Conservation (phyloP, 768 basidiomycete genomes). For the Boletus tomentosulus region DNA sequence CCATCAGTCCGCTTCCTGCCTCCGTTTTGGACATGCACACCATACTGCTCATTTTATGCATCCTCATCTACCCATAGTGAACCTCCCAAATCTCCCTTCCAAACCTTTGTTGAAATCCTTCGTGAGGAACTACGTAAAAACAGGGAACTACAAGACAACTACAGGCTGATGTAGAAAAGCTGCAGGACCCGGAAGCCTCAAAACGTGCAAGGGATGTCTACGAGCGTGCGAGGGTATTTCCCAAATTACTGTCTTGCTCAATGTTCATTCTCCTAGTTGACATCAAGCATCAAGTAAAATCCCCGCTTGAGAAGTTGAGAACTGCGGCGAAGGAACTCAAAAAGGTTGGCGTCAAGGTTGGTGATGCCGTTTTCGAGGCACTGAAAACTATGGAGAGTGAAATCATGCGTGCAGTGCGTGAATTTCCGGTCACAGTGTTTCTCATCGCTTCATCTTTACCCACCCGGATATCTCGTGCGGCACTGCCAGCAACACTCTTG, state of each 20-base stretch:
- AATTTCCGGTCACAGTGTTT: background rate
- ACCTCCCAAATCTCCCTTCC: conserved; percentile 86
- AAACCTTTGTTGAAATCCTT: conserved; percentile 92
- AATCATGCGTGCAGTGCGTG: conserved; percentile 74
- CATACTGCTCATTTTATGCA: conserved; percentile 52
- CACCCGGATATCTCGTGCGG: conserved; percentile 69
- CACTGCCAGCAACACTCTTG: conserved; percentile 85
- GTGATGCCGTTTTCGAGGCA: conserved; percentile 91
- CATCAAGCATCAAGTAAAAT: conserved; percentile 94
- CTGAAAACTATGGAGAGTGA: conserved; percentile 91
- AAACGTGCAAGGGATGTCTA: conserved; percentile 87
- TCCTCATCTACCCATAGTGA: conserved; percentile 60
- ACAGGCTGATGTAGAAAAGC: conserved; percentile 94
- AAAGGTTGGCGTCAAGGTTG: conserved; percentile 85
- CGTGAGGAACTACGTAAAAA: conserved; percentile 92
- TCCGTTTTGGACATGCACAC: conserved; percentile 29
- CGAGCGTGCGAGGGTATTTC: conserved; percentile 80
- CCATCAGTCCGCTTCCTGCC: conserved; percentile 15
- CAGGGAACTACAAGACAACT: conserved; percentile 90
- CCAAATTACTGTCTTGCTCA: conserved; percentile 2
- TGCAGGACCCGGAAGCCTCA: conserved; percentile 97
- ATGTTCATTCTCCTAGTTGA: conserved; percentile 53
- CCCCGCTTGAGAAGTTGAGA: conserved; percentile 79
- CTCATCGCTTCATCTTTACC: background rate
- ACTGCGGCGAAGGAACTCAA: conserved; percentile 92